Evolutionary conservation across 2,329 filamentous ascomycete species (phyloP).

Genomic region (Cytospora mali): DNA sequence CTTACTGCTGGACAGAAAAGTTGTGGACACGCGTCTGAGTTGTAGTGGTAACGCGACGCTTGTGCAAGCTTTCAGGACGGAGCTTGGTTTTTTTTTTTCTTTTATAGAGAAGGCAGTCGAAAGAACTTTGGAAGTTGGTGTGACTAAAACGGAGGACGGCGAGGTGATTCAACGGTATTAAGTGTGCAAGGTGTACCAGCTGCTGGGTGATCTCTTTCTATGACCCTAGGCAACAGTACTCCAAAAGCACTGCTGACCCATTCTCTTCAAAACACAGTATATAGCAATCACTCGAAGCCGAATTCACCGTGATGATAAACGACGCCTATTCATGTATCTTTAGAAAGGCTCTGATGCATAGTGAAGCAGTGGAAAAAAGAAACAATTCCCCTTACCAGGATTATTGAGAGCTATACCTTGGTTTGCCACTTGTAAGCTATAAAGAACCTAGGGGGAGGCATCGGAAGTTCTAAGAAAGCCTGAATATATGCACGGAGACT

Average conservation of each 20-base stretch:
- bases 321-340: neutral
- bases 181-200: neutral
- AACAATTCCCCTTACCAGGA: neutral
- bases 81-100: too few relatives aligned
- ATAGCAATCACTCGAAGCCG: neutral
- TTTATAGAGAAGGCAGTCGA: too few relatives aligned
- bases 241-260: neutral
- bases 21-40: neutral
- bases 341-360: too few relatives aligned
- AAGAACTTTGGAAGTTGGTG: too few relatives aligned
- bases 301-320: neutral
- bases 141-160: too few relatives aligned
- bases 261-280: neutral
- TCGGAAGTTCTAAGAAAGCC: neutral
- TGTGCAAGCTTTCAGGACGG: too few relatives aligned
- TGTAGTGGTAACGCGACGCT: neutral
- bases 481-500: too few relatives aligned
- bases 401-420: neutral
- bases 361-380: neutral
- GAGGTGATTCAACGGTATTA: neutral
- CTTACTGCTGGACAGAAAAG: neutral
- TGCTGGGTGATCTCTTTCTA: neutral
- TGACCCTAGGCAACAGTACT: neutral
- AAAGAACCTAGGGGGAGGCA: neutral
- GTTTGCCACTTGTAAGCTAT: neutral